Percentiles rank a stretch among this genome's conserved stretches.
phyloP scores from a whole-genome alignment of 257 asterid species.

The Verbena officinalis region DNA sequence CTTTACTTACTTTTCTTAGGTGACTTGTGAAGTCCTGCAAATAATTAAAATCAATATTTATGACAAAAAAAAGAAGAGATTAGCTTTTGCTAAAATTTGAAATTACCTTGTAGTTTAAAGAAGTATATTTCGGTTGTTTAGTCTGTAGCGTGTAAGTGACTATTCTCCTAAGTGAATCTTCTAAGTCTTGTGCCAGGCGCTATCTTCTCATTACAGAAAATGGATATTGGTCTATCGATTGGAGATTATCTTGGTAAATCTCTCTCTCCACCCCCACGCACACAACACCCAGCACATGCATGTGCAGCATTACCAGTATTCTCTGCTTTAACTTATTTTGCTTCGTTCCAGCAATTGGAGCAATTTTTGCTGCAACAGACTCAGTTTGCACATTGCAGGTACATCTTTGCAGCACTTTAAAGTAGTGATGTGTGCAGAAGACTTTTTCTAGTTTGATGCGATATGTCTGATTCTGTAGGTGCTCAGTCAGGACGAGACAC shows the following conservation, averaged over 20 bases:
- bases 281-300: neutral
- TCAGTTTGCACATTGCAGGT: slow-evolving; percentile 99
- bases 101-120: neutral
- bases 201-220: slow-evolving; percentile 53
- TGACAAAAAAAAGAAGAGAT: neutral
- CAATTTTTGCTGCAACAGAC: slow-evolving; percentile 97
- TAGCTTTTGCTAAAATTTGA: neutral
- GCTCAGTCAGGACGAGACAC: slow-evolving; percentile 97
- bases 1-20: slow-evolving; percentile 10
- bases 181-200: slow-evolving; percentile 66
- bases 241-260: slow-evolving; percentile 91
- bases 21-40: neutral
- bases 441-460: slow-evolving; percentile 17
- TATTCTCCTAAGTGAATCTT: slow-evolving; percentile 15
- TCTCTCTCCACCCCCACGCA: neutral
- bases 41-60: neutral
- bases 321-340: slow-evolving; percentile 26
- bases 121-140: slow-evolving; percentile 15
- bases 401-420: slow-evolving; percentile 21
- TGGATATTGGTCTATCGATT: slow-evolving; percentile 69
- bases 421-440: slow-evolving; percentile 18
- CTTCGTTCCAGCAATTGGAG: slow-evolving; percentile 80
- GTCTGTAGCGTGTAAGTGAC: slow-evolving; percentile 14
- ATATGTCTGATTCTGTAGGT: slow-evolving; percentile 55
- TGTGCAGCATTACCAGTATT: slow-evolving; percentile 15